These are phyloP conservation scores for Geosiphon pyriformis DNA, from an alignment of 192 early-diverging fungal species.

Conservation along the genomic window DNA sequence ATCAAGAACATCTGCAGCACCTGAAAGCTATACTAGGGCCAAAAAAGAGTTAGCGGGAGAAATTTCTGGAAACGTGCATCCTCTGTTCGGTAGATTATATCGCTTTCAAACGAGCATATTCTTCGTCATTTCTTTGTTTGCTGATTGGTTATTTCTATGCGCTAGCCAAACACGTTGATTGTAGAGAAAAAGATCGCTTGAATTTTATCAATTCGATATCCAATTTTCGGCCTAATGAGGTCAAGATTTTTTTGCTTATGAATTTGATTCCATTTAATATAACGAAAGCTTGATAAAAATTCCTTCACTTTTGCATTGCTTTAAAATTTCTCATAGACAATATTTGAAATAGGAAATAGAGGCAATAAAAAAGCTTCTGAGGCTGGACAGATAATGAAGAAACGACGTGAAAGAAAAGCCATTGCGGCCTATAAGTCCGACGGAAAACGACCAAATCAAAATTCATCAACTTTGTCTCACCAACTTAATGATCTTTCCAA, in stretches of 20 bases:
- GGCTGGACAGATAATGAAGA: constrained; percentile 63
- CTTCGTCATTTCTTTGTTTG: constrained; percentile 9
- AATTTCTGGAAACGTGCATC: constrained; percentile 67
- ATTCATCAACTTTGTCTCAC: too few species aligned
- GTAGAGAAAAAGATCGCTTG: constrained; percentile 56
- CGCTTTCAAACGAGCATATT: background rate
- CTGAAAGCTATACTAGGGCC: constrained; percentile 80
- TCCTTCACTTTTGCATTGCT: background rate
- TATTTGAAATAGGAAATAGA: constrained; percentile 89
- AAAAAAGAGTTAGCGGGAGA: constrained; percentile 70
- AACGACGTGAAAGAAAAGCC: constrained; percentile 45
- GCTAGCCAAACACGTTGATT: constrained; percentile 38
- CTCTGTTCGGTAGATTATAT: constrained; percentile 56
- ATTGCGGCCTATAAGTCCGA: constrained; percentile 27
- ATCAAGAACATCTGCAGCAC: constrained; percentile 73
- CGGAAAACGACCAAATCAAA: constrained; percentile 25
- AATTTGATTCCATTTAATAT: too few species aligned
- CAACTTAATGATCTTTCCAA: constrained; percentile 27
- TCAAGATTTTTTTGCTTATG: constrained; percentile 14
- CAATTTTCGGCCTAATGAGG: constrained; percentile 77
- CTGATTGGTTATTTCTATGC: constrained; percentile 6
- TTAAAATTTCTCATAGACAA: constrained; percentile 48
- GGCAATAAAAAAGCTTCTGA: constrained; percentile 71
- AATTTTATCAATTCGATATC: constrained; percentile 70
- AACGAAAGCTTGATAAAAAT: background rate